Evolutionary conservation across 78 protist species (phyloP).

Genomic region (Chrysochromulina parva): DNA sequence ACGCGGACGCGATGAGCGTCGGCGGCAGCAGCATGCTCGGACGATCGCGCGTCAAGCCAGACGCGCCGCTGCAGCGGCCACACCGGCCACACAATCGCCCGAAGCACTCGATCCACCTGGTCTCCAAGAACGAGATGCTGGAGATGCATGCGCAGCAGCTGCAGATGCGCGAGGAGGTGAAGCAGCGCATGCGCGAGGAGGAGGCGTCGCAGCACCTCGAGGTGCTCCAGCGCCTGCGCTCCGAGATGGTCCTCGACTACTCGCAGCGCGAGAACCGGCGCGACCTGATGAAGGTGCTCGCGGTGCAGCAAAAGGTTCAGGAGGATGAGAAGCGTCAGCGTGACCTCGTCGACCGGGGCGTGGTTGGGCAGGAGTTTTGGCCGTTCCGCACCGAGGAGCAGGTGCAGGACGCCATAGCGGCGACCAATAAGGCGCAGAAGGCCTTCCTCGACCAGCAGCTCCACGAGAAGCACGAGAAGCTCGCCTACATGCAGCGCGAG

Average conservation of each 20-base stretch:
- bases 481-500: neutral
- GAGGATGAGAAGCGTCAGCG: neutral
- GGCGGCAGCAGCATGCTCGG: too few species aligned
- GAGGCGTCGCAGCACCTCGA: neutral
- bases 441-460: neutral
- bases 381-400: conserved; percentile 6
- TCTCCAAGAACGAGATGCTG: too few species aligned
- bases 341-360: neutral
- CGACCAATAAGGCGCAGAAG: neutral
- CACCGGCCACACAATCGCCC: neutral
- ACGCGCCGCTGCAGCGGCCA: neutral
- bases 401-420: neutral
- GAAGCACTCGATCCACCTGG: too few species aligned
- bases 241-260: neutral
- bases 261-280: neutral
- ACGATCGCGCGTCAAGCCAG: neutral
- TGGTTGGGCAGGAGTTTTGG: neutral
- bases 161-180: neutral
- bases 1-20: too few species aligned
- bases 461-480: neutral
- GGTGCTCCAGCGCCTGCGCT: neutral
- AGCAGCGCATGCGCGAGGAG: neutral
- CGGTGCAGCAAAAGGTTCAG: neutral
- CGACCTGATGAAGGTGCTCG: neutral
- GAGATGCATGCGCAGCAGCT: neutral